Conservation (phyloP, 805 yeast species). For the Zygosaccharomyces bisporus region DNA sequence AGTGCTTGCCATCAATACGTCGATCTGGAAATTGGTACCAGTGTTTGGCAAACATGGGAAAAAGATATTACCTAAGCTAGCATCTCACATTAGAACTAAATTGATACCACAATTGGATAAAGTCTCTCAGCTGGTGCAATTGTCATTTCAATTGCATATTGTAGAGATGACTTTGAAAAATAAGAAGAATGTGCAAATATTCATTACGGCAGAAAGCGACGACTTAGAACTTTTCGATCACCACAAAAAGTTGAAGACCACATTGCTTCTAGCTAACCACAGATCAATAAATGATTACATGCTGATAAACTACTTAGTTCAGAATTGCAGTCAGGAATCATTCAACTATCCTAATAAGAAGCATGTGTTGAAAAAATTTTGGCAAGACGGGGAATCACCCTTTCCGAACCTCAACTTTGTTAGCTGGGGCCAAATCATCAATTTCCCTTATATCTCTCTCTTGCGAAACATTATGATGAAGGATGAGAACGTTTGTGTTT, state of each 20-base stretch:
- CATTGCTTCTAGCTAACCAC: constrained; percentile 49
- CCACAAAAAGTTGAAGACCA: constrained; percentile 17
- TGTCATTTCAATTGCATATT: constrained; percentile 20
- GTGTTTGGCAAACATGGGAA: constrained; percentile 18
- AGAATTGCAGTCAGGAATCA: constrained; percentile 23
- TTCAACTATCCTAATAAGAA: constrained; percentile 8
- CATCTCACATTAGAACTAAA: not conserved
- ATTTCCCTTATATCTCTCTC: constrained; percentile 52
- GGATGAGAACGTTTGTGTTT: constrained; percentile 65
- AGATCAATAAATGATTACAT: constrained; percentile 63
- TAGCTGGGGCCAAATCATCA: constrained; percentile 66
- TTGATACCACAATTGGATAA: constrained; percentile 17
- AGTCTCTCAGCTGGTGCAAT: constrained; percentile 12
- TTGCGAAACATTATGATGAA: constrained; percentile 46
- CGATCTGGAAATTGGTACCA: constrained; percentile 20
- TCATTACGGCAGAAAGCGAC: constrained; percentile 27
- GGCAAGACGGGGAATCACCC: constrained; percentile 9
- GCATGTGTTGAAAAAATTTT: constrained; percentile 14
- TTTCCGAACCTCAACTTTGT: constrained; percentile 54
- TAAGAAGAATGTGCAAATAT: constrained; percentile 23
- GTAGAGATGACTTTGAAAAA: constrained; percentile 22
- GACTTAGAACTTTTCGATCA: constrained; percentile 15
- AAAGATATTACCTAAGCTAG: constrained; percentile 6
- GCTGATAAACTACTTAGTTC: constrained; percentile 41
- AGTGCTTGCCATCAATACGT: constrained; percentile 7